Percentiles rank a stretch among this genome's conserved stretches.
phyloP scores from a whole-genome alignment of 257 asterid genomes.

The Nicotiana tomentosiformis region DNA sequence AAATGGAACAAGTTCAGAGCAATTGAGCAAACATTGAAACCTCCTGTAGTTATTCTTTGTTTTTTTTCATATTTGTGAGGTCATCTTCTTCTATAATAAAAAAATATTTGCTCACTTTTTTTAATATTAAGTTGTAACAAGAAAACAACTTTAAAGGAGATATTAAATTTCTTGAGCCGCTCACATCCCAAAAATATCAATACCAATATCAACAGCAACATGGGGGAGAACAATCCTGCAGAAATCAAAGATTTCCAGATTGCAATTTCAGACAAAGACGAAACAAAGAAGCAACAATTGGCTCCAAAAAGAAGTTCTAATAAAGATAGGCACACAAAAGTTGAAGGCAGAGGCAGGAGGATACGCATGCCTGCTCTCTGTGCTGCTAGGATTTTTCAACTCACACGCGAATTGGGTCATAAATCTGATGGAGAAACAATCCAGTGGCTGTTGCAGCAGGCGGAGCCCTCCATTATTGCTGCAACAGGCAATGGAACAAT shows the following conservation, averaged over 20 bases:
- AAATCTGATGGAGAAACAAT: slow-evolving; percentile 76
- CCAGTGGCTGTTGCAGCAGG: slow-evolving; percentile 72
- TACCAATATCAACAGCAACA: slow-evolving; percentile 2
- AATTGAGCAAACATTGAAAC: neutral
- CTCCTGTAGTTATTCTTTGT: neutral
- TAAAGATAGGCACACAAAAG: slow-evolving; percentile 73
- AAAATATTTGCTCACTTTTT: neutral
- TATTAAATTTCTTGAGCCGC: slow-evolving; percentile 17
- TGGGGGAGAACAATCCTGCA: slow-evolving; percentile 23
- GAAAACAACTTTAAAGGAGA: slow-evolving; percentile 1
- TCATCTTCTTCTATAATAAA: slow-evolving; percentile 6
- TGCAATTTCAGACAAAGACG: slow-evolving; percentile 34
- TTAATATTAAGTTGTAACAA: neutral
- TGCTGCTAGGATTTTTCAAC: slow-evolving; percentile 72
- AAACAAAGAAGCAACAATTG: slow-evolving; percentile 33
- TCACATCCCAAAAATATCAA: neutral
- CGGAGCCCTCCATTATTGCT: slow-evolving; percentile 68
- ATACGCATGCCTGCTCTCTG: slow-evolving; percentile 80
- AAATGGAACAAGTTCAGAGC: neutral
- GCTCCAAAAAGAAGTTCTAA: slow-evolving; percentile 61
- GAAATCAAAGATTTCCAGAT: slow-evolving; percentile 42
- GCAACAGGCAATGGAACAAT: slow-evolving; percentile 74
- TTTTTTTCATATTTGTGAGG: neutral
- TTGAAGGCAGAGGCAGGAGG: slow-evolving; percentile 73
- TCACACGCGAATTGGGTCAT: slow-evolving; percentile 74